phyloP scores from a whole-genome alignment of 2,329 filamentous ascomycete genomes.

The Thielaviopsis ethacetica region DNA sequence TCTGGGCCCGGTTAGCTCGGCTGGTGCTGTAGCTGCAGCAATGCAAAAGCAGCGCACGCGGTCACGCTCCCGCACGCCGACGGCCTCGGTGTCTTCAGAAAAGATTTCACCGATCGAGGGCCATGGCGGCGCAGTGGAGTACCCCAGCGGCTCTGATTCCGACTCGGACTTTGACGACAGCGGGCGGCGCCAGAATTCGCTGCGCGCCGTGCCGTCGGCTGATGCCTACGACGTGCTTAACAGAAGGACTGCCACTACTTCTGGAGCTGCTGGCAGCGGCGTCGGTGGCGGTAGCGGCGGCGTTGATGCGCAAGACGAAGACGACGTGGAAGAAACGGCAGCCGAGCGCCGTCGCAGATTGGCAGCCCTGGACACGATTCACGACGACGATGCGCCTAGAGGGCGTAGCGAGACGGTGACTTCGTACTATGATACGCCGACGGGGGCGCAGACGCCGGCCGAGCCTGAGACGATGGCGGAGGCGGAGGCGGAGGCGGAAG shows the following conservation, averaged over 20 bases:
- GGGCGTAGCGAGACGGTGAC: conserved; percentile 47
- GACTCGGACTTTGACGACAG: conserved; percentile 15
- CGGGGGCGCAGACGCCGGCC: conserved; percentile 25
- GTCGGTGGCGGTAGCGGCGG: conserved; percentile 13
- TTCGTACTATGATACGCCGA: conserved; percentile 32
- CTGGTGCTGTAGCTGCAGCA: neutral
- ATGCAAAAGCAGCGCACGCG: conserved; percentile 1
- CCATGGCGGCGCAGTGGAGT: no score
- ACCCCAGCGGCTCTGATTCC: conserved; percentile 13
- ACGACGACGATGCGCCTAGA: conserved; percentile 21
- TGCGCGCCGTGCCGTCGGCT: no score
- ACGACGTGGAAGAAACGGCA: conserved; percentile 47
- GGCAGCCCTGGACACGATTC: conserved; percentile 50
- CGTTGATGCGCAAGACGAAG: conserved; percentile 43
- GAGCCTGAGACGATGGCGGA: conserved; percentile 32
- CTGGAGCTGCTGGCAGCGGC: neutral
- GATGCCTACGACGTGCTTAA: neutral
- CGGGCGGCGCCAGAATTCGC: neutral
- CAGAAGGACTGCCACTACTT: neutral
- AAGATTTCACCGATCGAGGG: no score
- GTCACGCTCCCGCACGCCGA: conserved; percentile 6
- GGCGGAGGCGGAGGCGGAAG: conserved; percentile 37
- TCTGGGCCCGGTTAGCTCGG: neutral
- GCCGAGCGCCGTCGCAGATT: conserved; percentile 59
- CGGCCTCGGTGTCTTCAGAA: neutral